Base-by-base conservation (phyloP, 2,329 filamentous ascomycete genomes). In the Ambrosiella beaveri region DNA sequence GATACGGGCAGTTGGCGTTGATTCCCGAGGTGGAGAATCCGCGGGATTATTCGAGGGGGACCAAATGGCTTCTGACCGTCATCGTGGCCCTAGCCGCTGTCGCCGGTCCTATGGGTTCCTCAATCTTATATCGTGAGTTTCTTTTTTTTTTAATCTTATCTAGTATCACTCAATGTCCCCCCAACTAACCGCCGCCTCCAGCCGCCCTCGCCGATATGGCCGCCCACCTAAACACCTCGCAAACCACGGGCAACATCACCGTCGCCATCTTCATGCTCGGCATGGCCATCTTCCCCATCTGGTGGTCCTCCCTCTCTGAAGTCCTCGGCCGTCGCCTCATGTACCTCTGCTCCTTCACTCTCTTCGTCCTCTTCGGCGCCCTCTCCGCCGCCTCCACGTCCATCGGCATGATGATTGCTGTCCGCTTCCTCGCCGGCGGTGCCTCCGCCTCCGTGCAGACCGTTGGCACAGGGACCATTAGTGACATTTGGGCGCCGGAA, bases 251-350 rank as follows among this genome's bases (percentile, higher is more conserved):
- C 58, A 94, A 93, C 67, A 66, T 93, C 59, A 84, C 84, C 0
- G 79, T 93, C 0, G 84, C 87, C 0, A 69, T 91, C 59, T 93
- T 90, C 67, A 88, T 93, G 86, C 74, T 93, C 3, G 74, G 79
- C 64, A 88, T 93, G 86, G 80, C 82, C 58, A 87, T 93, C 50
- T 91, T 89, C 63, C 88, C 88, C 0, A 74, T 94, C 0, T 93
- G 87, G 87, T 93, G 86, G 86, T 88, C 84, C 0, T 84, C 83
- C 1, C 89, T 93, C 65, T 88, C 84, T 7, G 88, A 93, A 64
- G 74, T 74, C 1, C 69, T 80, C 0, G 88, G 88, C 11, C 79
- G 88, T 45, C 79, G 88, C 19, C 82, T 81, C n/a, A 85, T 94
- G 63, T 93, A 91, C 66, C 70, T 94, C 38, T 70, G 78, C 39